phyloP scores from a whole-genome alignment of 495 filamentous ascomycete genomes.

The Penicillium paxilli region DNA sequence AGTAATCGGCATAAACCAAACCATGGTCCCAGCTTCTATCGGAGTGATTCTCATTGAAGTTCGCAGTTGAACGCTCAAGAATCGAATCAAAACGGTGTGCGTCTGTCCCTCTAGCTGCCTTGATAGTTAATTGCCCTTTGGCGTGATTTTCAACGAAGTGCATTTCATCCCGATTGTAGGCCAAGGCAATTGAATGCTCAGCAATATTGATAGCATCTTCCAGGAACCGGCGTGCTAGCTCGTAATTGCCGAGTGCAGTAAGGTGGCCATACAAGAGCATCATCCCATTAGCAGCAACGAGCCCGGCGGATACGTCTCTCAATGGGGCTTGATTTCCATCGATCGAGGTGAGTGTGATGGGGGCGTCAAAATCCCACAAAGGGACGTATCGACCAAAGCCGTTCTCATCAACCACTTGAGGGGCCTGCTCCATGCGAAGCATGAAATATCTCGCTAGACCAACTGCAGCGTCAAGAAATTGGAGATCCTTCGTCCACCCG shows the following conservation, averaged over 20 bases:
- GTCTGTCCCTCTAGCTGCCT: not conserved
- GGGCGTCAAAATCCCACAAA: slow-evolving; percentile 43
- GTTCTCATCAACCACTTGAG: slow-evolving; percentile 10
- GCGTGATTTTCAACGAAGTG: not conserved
- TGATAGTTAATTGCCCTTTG: not conserved
- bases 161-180: not conserved
- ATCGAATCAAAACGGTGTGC: not conserved
- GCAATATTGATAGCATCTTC: not conserved
- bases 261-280: not conserved
- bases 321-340: not conserved
- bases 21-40: slow-evolving; percentile 36
- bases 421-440: not conserved
- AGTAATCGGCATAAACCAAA: slow-evolving; percentile 51
- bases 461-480: slow-evolving; percentile 34
- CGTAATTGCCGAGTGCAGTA: not conserved
- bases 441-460: slow-evolving; percentile 41
- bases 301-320: not conserved
- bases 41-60: not conserved
- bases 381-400: slow-evolving; percentile 14
- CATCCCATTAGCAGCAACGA: not conserved
- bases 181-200: not conserved
- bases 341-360: slow-evolving; percentile 8
- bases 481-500: slow-evolving; percentile 37
- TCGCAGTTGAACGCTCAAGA: not conserved
- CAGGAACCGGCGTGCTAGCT: not conserved